Base-by-base conservation (phyloP, 1,284 basidiomycete species). In the Calocybe gambosa region DNA sequence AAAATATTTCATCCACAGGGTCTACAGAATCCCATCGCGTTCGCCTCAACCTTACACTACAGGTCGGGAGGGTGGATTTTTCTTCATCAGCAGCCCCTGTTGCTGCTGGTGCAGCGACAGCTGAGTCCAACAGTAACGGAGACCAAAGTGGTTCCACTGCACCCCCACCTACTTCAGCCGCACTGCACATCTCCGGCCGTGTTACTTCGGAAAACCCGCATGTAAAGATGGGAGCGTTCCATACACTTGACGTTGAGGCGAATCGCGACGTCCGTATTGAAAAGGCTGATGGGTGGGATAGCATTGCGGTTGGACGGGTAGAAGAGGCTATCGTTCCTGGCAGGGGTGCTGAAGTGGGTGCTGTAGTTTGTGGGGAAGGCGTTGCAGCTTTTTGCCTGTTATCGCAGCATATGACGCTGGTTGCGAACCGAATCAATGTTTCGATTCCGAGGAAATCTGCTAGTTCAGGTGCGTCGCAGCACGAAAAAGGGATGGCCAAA, bases 321-420 rank as follows among this genome's bases (percentile, higher is more conserved):
- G 74, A 86, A 44, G 96, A 99, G 56, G 81, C 92, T 28, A 92
- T 90, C 47, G 75, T 90, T 40, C 92, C 91, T n/a, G 93, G 93
- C 16, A 75, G 87, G 57, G 92, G 94, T 0, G 96, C 96, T 1
- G 95, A 99, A 63, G 89, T 99, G 1, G 96, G 90, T 7, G 96
- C 96, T 0, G 79, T 99, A 13, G 91, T 99, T 1, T 92, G 92
- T 50, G 95, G 96, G 29, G 96, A 99, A 73, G 93, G 95, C 13
- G 86, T 82, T 2, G 96, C 96, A 0, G 87, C 89, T 1, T 89
- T 99, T 58, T 99, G 95, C 64, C 70, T 99, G 19, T 73, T 99
- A 18, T 96, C 93, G 0, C 86, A 97, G 57, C 93, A 98, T 67
- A 97, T 98, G 86, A 99, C 96, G 0, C 76, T 96, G 20, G 85